Evolutionary conservation across 768 basidiomycete genomes (phyloP), one percentile per base, ranked within the genome.

Genomic region (Hericium alpestre): DNA sequence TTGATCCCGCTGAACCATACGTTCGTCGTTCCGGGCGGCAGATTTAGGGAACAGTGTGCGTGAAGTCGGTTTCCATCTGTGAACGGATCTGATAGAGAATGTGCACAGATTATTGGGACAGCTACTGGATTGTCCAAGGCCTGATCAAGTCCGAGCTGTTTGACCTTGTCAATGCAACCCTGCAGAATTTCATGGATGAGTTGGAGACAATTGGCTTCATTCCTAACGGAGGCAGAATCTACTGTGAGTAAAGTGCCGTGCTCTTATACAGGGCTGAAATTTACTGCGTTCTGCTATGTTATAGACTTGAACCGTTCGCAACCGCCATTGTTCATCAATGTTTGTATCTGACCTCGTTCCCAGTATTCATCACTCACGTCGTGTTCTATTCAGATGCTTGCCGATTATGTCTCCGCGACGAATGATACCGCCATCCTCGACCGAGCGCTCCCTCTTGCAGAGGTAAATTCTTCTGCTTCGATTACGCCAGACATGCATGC

Each of bases 101-200:
- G 25, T 48, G 50, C 37, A 16, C 27, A 79, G 77, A 78, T 63
- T 82, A 80, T 49, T 79, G 79, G 80, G 80, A 81, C 67, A 88
- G 86, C 62, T 92, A 81, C 71, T 93, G 90, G 90, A 92, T 93
- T 60, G 71, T 87, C 9, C 83, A 92, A 63, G 94, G 94, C 40
- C 74, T 96, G n/a, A 71, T 97, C 32, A 74, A 86, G 65, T 91
- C 89, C 1, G 79, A 87, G 61, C 76, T 96, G 12, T 85, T 80
- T 63, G 74, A 75, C 55, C 76, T 89, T 54, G 87, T 79, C 57
- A 88, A 89, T 60, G 81, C 75, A 10, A 89, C 92, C 0, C 73
- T 96, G 38, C 82, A 90, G 61, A 95, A 96, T 72, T 96, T 97
- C 66, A 93, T 96, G 92, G 93, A 97, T 64, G 86, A 95, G 67